Evolutionary conservation across 2,329 filamentous ascomycete genomes (phyloP), one percentile per base, ranked within the genome.

Genomic region (Leptographium wingfieldii): DNA sequence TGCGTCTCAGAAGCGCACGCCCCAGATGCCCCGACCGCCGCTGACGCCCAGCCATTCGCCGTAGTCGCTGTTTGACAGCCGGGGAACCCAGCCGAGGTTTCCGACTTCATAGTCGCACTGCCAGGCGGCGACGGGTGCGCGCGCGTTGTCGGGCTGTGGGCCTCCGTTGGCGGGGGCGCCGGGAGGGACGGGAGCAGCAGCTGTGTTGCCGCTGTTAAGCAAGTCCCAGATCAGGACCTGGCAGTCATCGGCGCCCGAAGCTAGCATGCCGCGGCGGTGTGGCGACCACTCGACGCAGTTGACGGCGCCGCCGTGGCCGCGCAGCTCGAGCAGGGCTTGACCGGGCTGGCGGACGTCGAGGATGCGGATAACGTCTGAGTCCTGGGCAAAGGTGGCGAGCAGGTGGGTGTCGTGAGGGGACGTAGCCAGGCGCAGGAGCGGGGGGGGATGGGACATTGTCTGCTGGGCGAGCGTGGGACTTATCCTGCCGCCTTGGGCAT

Each of bases 231-330:
- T 80, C 38, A 97, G 79, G 2, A 97, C 92, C 65, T 94, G 83
- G 64, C 85, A 92, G 72, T 99, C 94, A 68, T 99, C 94, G 6
- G 81, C 94, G 40, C 94, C 94, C 0, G 90, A 95, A 19, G 92
- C 92, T 22, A 99, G 82, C 65, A 92, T 88, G 29, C 94, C 94
- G 67, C 94, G 82, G 61, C 92, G 83, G 56, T 57, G 60, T 0
- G 91, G 92, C 10, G 90, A 95, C 94, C 94, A 99, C 74, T 99
- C 94, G 61, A 97, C 88, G 68, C 88, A 94, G 73, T 95, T 97
- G 60, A 99, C 82, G 9, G 90, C 74, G 5, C 90, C 88, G 27
- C 84, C 83, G 69, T 99, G 92, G 27, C 94, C 94, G 55, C 89
- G 89, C 46, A 99, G 84, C 71, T 99, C 94, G 31, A 99, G 82